Evolutionary conservation across 805 yeast genomes (phyloP).

Genomic region (Wickerhamiella occidentalis): DNA sequence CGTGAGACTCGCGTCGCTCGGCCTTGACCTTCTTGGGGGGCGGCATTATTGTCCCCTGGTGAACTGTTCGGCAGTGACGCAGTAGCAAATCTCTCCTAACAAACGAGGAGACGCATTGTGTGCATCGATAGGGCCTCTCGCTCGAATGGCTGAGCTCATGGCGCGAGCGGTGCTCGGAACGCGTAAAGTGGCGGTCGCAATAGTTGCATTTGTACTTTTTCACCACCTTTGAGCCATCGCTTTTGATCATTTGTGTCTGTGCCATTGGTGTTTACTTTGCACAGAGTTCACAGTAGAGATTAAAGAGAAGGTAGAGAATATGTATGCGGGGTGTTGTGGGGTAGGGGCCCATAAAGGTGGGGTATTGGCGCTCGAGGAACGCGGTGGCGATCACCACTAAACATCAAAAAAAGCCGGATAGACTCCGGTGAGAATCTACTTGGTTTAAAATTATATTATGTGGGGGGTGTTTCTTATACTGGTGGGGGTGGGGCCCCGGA

Average conservation of each 20-base stretch:
- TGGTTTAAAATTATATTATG: too few relatives aligned
- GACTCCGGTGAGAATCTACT: too few relatives aligned
- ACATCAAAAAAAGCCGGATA: too few relatives aligned
- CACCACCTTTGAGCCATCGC: conserved; percentile 29
- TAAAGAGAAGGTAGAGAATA: neutral
- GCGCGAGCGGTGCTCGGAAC: conserved; percentile 65
- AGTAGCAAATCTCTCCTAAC: conserved; percentile 68
- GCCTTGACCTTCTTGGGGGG: conserved; percentile 1
- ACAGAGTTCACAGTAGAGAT: neutral
- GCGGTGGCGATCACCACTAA: neutral
- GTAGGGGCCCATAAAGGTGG: neutral
- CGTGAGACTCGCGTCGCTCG: neutral
- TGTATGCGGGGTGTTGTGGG: conserved; percentile 3
- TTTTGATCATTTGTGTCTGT: conserved; percentile 1
- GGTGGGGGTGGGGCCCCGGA: neutral
- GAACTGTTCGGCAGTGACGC: conserved; percentile 70
- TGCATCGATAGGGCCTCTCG: conserved; percentile 67
- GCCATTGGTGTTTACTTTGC: neutral
- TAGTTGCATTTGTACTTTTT: conserved; percentile 65
- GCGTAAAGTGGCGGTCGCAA: conserved; percentile 69
- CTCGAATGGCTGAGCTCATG: conserved; percentile 74
- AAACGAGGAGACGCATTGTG: conserved; percentile 56
- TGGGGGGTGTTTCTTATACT: neutral
- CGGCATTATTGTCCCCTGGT: conserved; percentile 24
- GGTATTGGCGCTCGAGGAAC: neutral